Evolutionary conservation across 2,329 filamentous ascomycete species (phyloP).

Genomic region (Ophiobolus disseminans): DNA sequence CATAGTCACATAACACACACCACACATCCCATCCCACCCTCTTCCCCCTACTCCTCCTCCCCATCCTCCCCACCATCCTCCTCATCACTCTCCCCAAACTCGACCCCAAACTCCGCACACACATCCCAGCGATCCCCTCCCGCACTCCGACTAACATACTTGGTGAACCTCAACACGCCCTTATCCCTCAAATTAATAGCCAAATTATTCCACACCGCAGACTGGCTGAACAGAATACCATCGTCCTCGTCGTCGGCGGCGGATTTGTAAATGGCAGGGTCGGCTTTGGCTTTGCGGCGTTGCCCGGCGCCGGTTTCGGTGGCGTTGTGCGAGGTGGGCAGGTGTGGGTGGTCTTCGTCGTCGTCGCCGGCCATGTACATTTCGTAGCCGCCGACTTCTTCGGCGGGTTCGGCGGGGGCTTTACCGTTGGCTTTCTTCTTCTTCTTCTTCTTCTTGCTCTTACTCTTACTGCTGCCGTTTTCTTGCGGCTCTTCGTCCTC

Average conservation of each 20-base stretch:
- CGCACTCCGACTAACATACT: conserved; percentile 86
- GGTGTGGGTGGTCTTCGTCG: conserved; percentile 65
- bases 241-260: conserved; percentile 73
- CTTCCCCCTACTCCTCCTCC: background rate
- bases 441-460: conserved; percentile 21
- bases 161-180: conserved; percentile 89
- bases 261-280: conserved; percentile 81
- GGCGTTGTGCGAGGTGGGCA: conserved; percentile 43
- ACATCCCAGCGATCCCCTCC: conserved; percentile 94
- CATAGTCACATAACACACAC: no score
- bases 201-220: conserved; percentile 85
- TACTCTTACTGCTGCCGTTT: conserved; percentile 37
- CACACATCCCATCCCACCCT: background rate
- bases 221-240: conserved; percentile 72
- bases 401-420: conserved; percentile 51
- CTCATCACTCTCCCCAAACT: conserved; percentile 57
- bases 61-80: conserved; percentile 30
- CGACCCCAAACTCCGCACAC: conserved; percentile 77
- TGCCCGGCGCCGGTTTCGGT: conserved; percentile 56
- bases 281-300: conserved; percentile 56
- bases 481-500: conserved; percentile 63
- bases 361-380: conserved; percentile 90
- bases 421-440: conserved; percentile 34
- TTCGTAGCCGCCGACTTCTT: conserved; percentile 75
- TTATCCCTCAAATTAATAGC: conserved; percentile 87